phyloP scores from a whole-genome alignment of 2,329 filamentous ascomycete species.

The Neofusicoccum kwambonambiense region DNA sequence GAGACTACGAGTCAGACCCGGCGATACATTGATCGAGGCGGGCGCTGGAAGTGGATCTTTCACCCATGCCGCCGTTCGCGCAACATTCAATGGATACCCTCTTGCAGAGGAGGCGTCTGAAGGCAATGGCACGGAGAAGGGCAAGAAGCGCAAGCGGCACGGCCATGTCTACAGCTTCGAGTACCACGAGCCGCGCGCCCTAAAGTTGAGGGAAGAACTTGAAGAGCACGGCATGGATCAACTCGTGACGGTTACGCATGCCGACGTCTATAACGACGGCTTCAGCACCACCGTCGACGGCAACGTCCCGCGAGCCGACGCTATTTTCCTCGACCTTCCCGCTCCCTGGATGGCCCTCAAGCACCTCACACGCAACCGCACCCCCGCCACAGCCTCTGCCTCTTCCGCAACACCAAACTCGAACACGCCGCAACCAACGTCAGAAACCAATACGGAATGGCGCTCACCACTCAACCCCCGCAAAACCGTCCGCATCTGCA shows the following conservation, averaged over 20 bases:
- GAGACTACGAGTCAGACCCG: conserved; percentile 70
- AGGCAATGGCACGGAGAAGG: conserved; percentile 17
- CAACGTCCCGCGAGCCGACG: conserved; percentile 58
- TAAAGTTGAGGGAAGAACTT: conserved; percentile 69
- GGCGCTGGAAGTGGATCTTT: conserved; percentile 82
- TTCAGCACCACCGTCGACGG: conserved; percentile 49
- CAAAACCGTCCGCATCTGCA: conserved; percentile 77
- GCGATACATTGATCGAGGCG: conserved; percentile 73
- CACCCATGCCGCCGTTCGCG: conserved; percentile 73
- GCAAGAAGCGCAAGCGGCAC: conserved; percentile 37
- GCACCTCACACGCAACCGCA: conserved; percentile 62
- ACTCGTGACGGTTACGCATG: conserved; percentile 70
- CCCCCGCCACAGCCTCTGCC: conserved; percentile 26
- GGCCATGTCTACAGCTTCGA: conserved; percentile 82
- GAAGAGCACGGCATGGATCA: conserved; percentile 63
- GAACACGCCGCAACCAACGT: conserved; percentile 3
- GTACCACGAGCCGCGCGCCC: conserved; percentile 71
- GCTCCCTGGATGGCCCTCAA: conserved; percentile 78
- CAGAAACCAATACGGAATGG: conserved; percentile 26
- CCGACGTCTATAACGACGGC: conserved; percentile 75
- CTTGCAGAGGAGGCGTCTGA: conserved; percentile 31
- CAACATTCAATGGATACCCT: conserved; percentile 72
- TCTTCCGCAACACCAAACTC: neutral
- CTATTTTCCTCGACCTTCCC: conserved; percentile 76
- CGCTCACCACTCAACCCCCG: conserved; percentile 65